Conservation (phyloP, 1,284 basidiomycete species). For the Sporisorium scitamineum region DNA sequence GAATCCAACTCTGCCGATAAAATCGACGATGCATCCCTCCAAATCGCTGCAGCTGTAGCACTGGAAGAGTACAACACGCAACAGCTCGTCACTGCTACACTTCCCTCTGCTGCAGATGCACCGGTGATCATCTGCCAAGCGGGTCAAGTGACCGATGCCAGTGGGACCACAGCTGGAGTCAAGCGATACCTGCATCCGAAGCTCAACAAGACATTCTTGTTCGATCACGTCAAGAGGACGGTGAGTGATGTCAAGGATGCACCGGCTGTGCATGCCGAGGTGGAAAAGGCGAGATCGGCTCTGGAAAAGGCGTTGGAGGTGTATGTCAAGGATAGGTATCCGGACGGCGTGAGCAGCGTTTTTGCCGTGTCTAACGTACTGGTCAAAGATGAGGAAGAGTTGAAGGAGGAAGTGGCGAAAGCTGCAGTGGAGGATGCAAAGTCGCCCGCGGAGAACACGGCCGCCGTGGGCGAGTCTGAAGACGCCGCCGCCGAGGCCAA, state of each 20-base stretch:
- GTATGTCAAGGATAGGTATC: conserved; percentile 62
- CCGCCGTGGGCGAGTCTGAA: conserved; percentile 5
- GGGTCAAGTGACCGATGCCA: conserved; percentile 15
- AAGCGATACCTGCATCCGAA: conserved; percentile 46
- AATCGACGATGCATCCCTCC: conserved; percentile 39
- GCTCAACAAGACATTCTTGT: conserved; percentile 35
- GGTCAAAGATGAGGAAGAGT: conserved; percentile 16
- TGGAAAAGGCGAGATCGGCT: conserved; percentile 30
- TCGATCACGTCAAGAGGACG: conserved; percentile 43
- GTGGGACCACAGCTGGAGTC: not conserved
- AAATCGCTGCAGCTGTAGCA: conserved; percentile 33
- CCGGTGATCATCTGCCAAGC: conserved; percentile 47
- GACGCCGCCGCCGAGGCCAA: conserved; percentile 1
- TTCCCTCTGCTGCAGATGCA: conserved; percentile 6
- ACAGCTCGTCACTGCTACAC: conserved; percentile 46
- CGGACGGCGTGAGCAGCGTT: conserved; percentile 56
- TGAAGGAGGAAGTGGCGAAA: conserved; percentile 17
- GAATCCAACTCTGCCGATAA: conserved; percentile 32
- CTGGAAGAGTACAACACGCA: conserved; percentile 56
- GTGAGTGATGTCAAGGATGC: conserved; percentile 32
- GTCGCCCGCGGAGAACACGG: conserved; percentile 31
- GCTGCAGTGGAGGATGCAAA: conserved; percentile 28
- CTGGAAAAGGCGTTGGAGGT: conserved; percentile 48
- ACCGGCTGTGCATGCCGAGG: conserved; percentile 7
- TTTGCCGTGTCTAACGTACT: conserved; percentile 39